Percentiles rank a stretch among this genome's conserved stretches.
These are phyloP conservation scores for Fusarium succisae DNA, from an alignment of 2,329 filamentous ascomycete species.

Conservation along the genomic window DNA sequence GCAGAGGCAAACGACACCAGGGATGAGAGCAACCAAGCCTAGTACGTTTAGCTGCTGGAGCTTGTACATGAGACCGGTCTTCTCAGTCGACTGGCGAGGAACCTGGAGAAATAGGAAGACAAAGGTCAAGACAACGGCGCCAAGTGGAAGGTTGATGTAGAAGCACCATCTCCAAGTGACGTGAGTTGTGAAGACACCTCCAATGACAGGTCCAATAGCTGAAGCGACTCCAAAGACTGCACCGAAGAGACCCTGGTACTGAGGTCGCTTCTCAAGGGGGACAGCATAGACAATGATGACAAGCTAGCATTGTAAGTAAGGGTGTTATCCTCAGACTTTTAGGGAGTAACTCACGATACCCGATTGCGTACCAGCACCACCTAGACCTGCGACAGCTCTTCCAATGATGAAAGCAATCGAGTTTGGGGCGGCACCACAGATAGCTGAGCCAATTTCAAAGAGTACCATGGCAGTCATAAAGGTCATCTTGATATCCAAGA, in stretches of 20 bases:
- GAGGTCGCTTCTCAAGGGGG: constrained; percentile 50
- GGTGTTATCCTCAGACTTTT: not conserved
- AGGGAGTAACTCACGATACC: constrained; percentile 46
- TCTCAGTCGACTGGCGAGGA: constrained; percentile 5
- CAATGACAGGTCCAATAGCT: constrained; percentile 41
- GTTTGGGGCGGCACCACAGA: constrained; percentile 45
- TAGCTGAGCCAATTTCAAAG: constrained; percentile 45
- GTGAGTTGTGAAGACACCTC: constrained; percentile 42
- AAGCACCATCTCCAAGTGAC: constrained; percentile 51
- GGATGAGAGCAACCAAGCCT: constrained; percentile 62
- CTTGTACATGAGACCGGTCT: constrained; percentile 23
- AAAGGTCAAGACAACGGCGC: constrained; percentile 43
- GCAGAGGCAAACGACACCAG: constrained; percentile 57
- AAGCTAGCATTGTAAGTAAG: not conserved
- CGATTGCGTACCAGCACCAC: constrained; percentile 62
- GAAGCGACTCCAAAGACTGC: constrained; percentile 54
- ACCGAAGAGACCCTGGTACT: constrained; percentile 45
- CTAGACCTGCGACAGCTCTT: constrained; percentile 60
- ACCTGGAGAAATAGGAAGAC: constrained; percentile 38
- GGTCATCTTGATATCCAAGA: constrained; percentile 46
- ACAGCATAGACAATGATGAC: constrained; percentile 43
- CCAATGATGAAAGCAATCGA: constrained; percentile 61
- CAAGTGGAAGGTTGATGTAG: constrained; percentile 49
- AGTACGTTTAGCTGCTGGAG: constrained; percentile 43
- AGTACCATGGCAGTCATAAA: constrained; percentile 40